Base-by-base conservation (phyloP, 164 flowering plant species). In the Buxus sempervirens region DNA sequence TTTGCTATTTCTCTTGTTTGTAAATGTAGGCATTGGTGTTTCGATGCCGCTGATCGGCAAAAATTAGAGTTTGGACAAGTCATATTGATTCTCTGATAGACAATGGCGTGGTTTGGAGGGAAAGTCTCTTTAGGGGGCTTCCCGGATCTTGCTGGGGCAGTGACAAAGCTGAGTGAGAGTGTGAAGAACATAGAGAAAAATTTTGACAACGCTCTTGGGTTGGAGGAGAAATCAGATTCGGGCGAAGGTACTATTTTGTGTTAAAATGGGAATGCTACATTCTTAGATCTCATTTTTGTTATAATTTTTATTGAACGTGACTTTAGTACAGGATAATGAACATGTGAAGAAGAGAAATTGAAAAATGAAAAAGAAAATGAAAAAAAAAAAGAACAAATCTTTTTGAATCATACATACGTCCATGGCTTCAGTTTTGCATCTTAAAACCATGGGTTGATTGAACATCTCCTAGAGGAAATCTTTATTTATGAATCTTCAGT, bases 101-200 rank as follows among this genome's bases (percentile, higher is more conserved):
- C 54, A 60, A 96, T 96, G 99, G 95, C 97, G 74, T 96, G 99
- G 99, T 87, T 93, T 42, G 91, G 95, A 81, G 91, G 95, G 82
- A 96, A 84, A 70, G 90, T 92, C 28, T 85, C 91, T 1, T 76
- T 90, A 73, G 99, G 98, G 72, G 78, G 79, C 79, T 92, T 96
- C 73, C 85, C 94, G 38, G 99, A 96, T 91, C 81, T 96, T 1
- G 89, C 99, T 5, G 99, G 93, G 65, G 99, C 99, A 1, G 98
- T 96, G 65, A 96, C 83, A 67, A 93, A 96, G 81, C 77, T 96
- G 63, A 87, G 91, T 48, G 99, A 96, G 88, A 93, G 99, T 67
- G 99, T 96, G 45, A 96, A 96, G 86, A 96, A 88, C 67, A 93
- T 96, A 20, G 99, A 93, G 84, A 91, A 91, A 90, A 96, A 96